Conservation (phyloP, 2,329 filamentous ascomycete species). For the Monosporascus sp. region DNA sequence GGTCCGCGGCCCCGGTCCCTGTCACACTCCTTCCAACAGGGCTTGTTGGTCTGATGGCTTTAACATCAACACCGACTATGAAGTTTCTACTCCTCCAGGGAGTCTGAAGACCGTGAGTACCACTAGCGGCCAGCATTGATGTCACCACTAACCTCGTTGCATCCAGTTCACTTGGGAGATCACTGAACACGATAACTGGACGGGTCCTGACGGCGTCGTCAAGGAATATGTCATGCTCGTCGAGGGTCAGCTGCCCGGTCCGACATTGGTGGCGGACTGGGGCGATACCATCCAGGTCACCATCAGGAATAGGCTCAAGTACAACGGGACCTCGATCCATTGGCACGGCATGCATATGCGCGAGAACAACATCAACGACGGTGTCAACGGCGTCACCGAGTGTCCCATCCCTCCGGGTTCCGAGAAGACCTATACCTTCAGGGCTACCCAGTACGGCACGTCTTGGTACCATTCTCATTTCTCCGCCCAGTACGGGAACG, state of each 20-base stretch:
- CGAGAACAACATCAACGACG: slow-evolving; percentile 30
- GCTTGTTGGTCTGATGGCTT: slow-evolving; percentile 19
- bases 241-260: slow-evolving; percentile 63
- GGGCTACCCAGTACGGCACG: slow-evolving; percentile 18
- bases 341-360: slow-evolving; percentile 34
- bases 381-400: slow-evolving; percentile 31
- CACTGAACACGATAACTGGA: slow-evolving; percentile 17
- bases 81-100: slow-evolving; percentile 13
- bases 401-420: slow-evolving; percentile 22
- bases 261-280: slow-evolving; percentile 59
- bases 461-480: slow-evolving; percentile 40
- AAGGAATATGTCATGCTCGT: slow-evolving; percentile 47
- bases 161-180: slow-evolving; percentile 15
- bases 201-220: slow-evolving; percentile 16
- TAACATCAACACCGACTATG: slow-evolving; percentile 22
- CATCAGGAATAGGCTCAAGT: slow-evolving; percentile 62
- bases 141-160: slow-evolving; percentile 29
- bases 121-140: not conserved
- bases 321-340: slow-evolving; percentile 30
- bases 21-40: slow-evolving; percentile 15
- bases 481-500: slow-evolving; percentile 38
- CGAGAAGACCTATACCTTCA: slow-evolving; percentile 17
- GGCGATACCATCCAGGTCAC: slow-evolving; percentile 59
- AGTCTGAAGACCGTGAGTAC: slow-evolving; percentile 9
- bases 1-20: slow-evolving; percentile 6